Percentiles rank a stretch among this genome's conserved stretches.
These are phyloP conservation scores for Trichoderma sp. DNA, from an alignment of 2,329 filamentous ascomycete species.

Conservation along the genomic window DNA sequence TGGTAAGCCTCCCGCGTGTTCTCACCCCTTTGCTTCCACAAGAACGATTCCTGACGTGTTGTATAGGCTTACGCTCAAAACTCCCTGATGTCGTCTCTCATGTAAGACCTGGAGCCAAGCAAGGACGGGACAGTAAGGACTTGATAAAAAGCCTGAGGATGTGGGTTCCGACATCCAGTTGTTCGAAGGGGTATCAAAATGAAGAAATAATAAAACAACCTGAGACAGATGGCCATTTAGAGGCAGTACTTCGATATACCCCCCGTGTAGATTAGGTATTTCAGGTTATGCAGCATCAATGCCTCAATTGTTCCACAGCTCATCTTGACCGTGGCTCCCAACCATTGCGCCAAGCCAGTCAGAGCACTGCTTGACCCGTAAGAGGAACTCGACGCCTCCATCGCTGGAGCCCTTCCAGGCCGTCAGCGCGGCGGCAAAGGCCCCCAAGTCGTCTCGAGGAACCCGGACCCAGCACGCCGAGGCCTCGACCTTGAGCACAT, in stretches of 20 bases:
- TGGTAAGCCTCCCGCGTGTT: constrained; percentile 55
- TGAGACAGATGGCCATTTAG: background rate
- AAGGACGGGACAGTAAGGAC: background rate
- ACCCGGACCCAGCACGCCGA: constrained; percentile 65
- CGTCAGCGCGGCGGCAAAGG: constrained; percentile 65
- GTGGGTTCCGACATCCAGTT: background rate
- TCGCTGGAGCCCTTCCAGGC: constrained; percentile 60
- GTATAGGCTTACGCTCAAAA: constrained; percentile 78
- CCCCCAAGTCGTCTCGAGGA: constrained; percentile 60
- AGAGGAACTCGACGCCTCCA: constrained; percentile 49
- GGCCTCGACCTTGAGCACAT: constrained; percentile 65
- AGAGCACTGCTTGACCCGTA: constrained; percentile 60
- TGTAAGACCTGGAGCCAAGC: constrained; percentile 50
- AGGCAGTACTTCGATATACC: constrained; percentile 28
- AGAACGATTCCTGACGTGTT: background rate
- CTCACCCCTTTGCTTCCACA: background rate
- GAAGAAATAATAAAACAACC: constrained; percentile 33
- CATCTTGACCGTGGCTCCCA: constrained; percentile 49
- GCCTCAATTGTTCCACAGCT: constrained; percentile 51
- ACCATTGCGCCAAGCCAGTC: constrained; percentile 66
- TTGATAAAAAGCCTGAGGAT: constrained; percentile 28
- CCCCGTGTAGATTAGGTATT: constrained; percentile 20
- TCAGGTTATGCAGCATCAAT: constrained; percentile 23
- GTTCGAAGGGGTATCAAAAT: constrained; percentile 22
- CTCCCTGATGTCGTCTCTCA: constrained; percentile 76